Conservation (phyloP, 2,329 filamentous ascomycete genomes). For the Rhytidhysteron rufulum region DNA sequence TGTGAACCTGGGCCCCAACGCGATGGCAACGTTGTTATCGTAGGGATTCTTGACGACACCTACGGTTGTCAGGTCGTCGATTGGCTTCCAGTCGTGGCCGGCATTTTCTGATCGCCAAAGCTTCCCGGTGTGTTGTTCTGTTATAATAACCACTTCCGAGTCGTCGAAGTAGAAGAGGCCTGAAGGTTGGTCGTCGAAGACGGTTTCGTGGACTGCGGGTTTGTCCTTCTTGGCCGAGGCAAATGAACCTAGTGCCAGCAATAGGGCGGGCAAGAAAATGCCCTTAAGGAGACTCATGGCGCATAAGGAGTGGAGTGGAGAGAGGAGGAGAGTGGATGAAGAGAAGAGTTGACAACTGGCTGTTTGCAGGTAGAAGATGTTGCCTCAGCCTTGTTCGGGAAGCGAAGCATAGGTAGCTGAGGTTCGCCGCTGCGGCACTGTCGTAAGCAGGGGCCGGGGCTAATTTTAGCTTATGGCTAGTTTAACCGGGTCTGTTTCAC, state of each 20-base stretch:
- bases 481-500: too few relatives aligned
- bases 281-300: slow-evolving; percentile 36
- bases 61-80: slow-evolving; percentile 59
- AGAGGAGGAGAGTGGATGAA: slow-evolving; percentile 9
- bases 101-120: slow-evolving; percentile 78
- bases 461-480: too few relatives aligned
- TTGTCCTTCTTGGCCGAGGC: slow-evolving; percentile 53
- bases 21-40: slow-evolving; percentile 74
- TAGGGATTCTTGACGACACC: slow-evolving; percentile 73
- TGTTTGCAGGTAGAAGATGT: slow-evolving; percentile 11
- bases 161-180: slow-evolving; percentile 88
- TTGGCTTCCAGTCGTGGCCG: slow-evolving; percentile 68
- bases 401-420: too few relatives aligned
- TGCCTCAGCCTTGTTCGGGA: background rate
- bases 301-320: slow-evolving; percentile 30
- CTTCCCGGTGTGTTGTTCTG: slow-evolving; percentile 60
- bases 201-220: slow-evolving; percentile 62
- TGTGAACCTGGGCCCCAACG: slow-evolving; percentile 62
- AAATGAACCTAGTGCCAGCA: slow-evolving; percentile 44
- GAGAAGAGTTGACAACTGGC: slow-evolving; percentile 31
- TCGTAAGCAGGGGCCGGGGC: too few relatives aligned
- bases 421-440: too few relatives aligned
- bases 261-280: slow-evolving; percentile 48
- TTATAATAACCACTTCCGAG: slow-evolving; percentile 75
- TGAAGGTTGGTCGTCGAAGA: slow-evolving; percentile 63